A percentile compares a stretch with the other conserved stretches of the same genome.
Conservation (phyloP, 2,329 filamentous ascomycete species). For the Nemania sp. region DNA sequence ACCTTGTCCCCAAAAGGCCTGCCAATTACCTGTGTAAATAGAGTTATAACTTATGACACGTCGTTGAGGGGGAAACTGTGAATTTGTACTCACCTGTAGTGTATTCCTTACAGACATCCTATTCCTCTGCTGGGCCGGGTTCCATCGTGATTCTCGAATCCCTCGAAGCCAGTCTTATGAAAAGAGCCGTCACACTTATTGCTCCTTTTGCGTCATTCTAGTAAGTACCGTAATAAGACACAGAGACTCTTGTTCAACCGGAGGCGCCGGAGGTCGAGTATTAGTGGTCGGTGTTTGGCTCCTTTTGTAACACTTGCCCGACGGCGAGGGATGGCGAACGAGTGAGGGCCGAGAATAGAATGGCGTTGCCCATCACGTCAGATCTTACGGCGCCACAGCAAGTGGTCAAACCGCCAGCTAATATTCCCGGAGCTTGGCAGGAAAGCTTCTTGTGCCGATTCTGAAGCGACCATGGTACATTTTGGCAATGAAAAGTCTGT, state of each 20-base stretch:
- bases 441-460: not conserved
- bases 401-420: not conserved
- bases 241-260: not conserved
- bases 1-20: not conserved
- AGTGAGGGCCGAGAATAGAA: not conserved
- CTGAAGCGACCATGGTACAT: not conserved
- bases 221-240: not conserved
- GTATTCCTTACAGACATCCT: too few relatives aligned
- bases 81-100: too few relatives aligned
- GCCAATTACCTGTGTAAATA: too few relatives aligned
- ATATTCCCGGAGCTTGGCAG: not conserved
- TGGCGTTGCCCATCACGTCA: constrained; percentile 5
- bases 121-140: too few relatives aligned
- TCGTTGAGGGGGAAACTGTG: too few relatives aligned
- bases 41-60: too few relatives aligned
- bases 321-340: not conserved
- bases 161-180: not conserved
- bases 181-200: too few relatives aligned
- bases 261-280: not conserved
- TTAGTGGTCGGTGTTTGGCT: not conserved
- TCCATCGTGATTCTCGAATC: not conserved
- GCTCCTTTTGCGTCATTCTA: not conserved
- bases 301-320: constrained; percentile 1
- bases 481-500: not conserved
- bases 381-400: constrained; percentile 8